Evolutionary conservation across 805 yeast genomes (phyloP).

Genomic region (Barnettozyma wickerhamii): DNA sequence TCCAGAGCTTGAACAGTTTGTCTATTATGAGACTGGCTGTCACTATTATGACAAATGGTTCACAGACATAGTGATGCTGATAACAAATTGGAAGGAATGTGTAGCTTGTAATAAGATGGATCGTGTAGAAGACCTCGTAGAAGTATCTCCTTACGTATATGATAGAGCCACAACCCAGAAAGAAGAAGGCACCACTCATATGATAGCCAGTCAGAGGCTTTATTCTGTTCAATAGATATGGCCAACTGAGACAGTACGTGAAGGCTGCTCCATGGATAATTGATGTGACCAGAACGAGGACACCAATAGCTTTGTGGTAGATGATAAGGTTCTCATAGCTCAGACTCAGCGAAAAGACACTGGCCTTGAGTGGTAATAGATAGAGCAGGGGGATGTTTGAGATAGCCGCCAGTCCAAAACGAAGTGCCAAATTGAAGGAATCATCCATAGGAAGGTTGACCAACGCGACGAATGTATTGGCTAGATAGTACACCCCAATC

Average conservation of each 20-base stretch:
- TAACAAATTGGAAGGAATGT: conserved; percentile 24
- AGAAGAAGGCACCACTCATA: conserved; percentile 9
- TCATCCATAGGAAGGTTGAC: conserved; percentile 20
- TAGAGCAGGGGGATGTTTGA: conserved; percentile 26
- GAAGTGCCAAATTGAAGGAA: conserved; percentile 21
- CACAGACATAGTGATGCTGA: conserved; percentile 24
- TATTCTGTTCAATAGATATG: conserved; percentile 10
- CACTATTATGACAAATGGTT: conserved; percentile 20
- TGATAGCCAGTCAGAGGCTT: conserved; percentile 16
- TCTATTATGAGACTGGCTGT: conserved; percentile 16
- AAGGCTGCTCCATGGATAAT: conserved; percentile 18
- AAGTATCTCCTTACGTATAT: conserved; percentile 12
- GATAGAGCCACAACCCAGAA: conserved; percentile 15
- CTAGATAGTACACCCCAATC: conserved; percentile 10
- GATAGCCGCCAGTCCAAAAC: conserved; percentile 24
- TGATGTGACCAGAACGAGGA: conserved; percentile 16
- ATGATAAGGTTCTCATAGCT: conserved; percentile 23
- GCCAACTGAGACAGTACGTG: conserved; percentile 19
- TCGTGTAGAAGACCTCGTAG: conserved; percentile 22
- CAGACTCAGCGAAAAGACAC: conserved; percentile 19
- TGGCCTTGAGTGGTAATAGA: conserved; percentile 24
- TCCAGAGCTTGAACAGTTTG: conserved; percentile 10
- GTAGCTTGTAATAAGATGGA: conserved; percentile 17
- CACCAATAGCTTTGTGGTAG: conserved; percentile 24
- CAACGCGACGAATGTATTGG: conserved; percentile 14